Evolutionary conservation across 305 asterid genomes (phyloP), one percentile per base, ranked within the genome.

Genomic region (Fraxinus platypoda): DNA sequence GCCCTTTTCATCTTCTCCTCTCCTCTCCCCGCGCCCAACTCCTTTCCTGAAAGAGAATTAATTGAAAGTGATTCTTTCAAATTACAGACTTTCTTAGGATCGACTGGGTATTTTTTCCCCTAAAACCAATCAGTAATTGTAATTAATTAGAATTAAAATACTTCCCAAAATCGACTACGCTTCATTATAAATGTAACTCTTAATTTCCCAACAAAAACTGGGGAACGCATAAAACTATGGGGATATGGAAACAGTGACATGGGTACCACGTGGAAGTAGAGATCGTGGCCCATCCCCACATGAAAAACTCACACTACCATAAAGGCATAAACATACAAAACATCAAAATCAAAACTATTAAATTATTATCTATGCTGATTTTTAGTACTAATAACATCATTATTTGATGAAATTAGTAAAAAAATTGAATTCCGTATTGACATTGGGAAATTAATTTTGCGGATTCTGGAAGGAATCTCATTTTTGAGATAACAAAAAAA

Each of bases 41-140:
- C 84, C 81, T 81, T 85, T 79, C 87, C 88, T 77, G 87, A 81
- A 87, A 87, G 81, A 83, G 84, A 81, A 81, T 80, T 70, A 87
- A 74, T 30, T 49, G 74, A 77, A 35, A 83, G 38, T 75, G 83
- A 84, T 59, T 23, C 66, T 62, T 76, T 28, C 84, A 49, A 54
- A 73, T 66, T 66, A 26, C 73, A 66, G 6, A 9, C 19, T 25
- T 26, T 23, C 7, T 26, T 25, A 15, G 73, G 73, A 68, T 68
- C 74, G 15, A 5, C 38, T 28, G 9, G 74, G 35, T 26, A 0
- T 9, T 11, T 28, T 11, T 28, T 13, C 15, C 34, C 74, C 74
- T 28, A 1, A 25, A 66, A 28, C 35, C 17, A 30, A 26, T 26
- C 3, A 68, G n/a, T 68, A 68, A 68, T 68, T 23, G n/a, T 66